Evolutionary conservation across 768 basidiomycete genomes (phyloP), one percentile per base, ranked within the genome.

Genomic region (Leccinum truebloodii): DNA sequence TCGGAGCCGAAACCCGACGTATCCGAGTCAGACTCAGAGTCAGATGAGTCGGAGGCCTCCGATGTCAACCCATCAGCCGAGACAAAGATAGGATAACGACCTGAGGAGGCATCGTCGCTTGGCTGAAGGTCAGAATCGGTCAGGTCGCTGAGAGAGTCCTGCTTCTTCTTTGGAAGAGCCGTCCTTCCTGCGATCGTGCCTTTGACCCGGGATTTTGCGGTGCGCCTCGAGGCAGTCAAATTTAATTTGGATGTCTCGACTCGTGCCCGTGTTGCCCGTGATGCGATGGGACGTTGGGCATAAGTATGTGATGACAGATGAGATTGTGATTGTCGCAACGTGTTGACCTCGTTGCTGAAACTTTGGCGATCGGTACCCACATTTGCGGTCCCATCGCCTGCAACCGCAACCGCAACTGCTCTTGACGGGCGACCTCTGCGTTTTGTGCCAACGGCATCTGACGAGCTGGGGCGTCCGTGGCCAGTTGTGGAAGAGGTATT

Each of bases 41-140:
- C 76, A 37, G 69, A 74, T 13, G 83, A 84, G 52, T 80, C 81
- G 3, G 81, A 79, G 8, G 78, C 74, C 20, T 78, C 76, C 13
- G 82, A 81, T 8, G 84, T 81, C 44, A 84, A 66, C 3, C 77
- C 84, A 32, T 86, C 85, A 22, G 88, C 88, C 30, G 86, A 83
- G 28, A 90, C 78, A 69, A 90, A 89, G 24, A 86, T 89, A 13
- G 88, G 88, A 70, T 87, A 86, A 53, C 74, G 77, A 50, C 66
- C 73, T 5, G 77, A 77, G 12, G 70, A 74, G 18, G 57, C 65
- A 56, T 76, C 76, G 50, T 69, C 67, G 14, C 73, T 79, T 75
- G 71, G 59, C 76, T 73, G 52, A 75, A 60, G 67, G 63, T 73
- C 67, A 64, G 63, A 65, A 57, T 69, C 69, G 9, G 64, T 50